Base-by-base conservation (phyloP, 1,284 basidiomycete species). In the Leccinum griseonigrum region DNA sequence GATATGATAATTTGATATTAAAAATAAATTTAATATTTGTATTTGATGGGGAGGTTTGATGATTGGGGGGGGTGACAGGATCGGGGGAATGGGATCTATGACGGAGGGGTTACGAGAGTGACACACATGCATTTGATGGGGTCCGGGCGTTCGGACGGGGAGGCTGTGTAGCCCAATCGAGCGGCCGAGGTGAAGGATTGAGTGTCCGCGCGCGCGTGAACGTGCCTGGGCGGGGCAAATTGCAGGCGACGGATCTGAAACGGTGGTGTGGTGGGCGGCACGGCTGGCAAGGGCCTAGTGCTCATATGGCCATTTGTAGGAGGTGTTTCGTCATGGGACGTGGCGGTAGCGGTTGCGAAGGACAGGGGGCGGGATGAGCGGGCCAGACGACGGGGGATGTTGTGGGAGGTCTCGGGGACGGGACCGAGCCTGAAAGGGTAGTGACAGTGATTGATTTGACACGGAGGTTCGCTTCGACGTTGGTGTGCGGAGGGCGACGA, bases 171-270 rank as follows among this genome's bases (percentile, higher is more conserved):
- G 16, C 72, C 68, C 54, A 67, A 73, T 69, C 58, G 68, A 46
- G 69, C 28, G 57, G 62, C 58, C 62, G 62, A 67, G 60, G 63
- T 46, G 58, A 60, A 53, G 48, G 51, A 62, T 72, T 71, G 28
- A 56, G 50, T 5, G 59, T 62, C 70, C 70, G 73, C 71, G 70
- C 71, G 57, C 57, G 67, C 26, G 48, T 28, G 53, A 58, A 22
- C 3, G 70, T 71, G 69, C 70, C 70, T 71, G 71, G 60, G 7
- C 40, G 53, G 57, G 56, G 56, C 55, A 62, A 71, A 69, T 67
- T 63, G 64, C 60, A 65, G 61, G 62, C 65, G 62, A n/a, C 48
- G 68, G 36, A 69, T 69, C 72, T 74, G 70, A 71, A 74, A 71
- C 70, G 65, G 63, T 73, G 61, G 8, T 58, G 63, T 73, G 61